Conservation (phyloP, 192 early-diverging fungal genomes). For the Backusella tarrabulga region DNA sequence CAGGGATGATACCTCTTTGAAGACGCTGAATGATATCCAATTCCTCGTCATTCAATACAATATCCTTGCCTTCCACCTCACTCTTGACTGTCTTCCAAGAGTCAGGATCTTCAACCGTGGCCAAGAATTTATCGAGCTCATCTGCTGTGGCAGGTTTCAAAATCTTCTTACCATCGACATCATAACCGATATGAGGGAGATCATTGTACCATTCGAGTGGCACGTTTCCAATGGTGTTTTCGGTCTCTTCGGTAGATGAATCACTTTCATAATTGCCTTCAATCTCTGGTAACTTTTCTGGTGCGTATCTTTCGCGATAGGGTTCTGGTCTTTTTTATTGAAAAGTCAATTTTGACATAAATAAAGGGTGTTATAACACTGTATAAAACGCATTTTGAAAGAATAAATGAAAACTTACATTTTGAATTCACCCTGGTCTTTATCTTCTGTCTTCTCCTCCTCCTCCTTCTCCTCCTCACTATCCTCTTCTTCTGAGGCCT, state of each 20-base stretch:
- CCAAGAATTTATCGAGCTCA: slow-evolving; percentile 92
- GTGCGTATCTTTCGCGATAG: slow-evolving; percentile 13
- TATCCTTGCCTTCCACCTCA: slow-evolving; percentile 74
- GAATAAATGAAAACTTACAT: background rate
- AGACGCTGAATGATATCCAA: slow-evolving; percentile 91
- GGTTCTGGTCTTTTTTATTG: background rate
- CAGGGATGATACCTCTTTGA: slow-evolving; percentile 78
- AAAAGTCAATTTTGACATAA: background rate
- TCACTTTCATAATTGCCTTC: slow-evolving; percentile 93
- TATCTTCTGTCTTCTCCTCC: slow-evolving; percentile 19
- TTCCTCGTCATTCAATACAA: slow-evolving; percentile 86
- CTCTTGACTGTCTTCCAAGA: slow-evolving; percentile 88
- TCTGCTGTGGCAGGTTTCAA: slow-evolving; percentile 86
- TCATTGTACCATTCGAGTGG: slow-evolving; percentile 99
- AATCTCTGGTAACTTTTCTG: slow-evolving; percentile 74
- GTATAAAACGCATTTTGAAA: background rate
- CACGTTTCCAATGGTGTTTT: slow-evolving; percentile 94
- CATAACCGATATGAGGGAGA: slow-evolving; percentile 95
- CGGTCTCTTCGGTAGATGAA: slow-evolving; percentile 85
- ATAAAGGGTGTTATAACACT: background rate
- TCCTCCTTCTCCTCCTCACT: slow-evolving; percentile 23
- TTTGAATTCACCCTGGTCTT: background rate
- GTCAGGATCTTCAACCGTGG: slow-evolving; percentile 90
- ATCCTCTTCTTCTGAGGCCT: slow-evolving; percentile 20
- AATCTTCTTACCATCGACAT: slow-evolving; percentile 90